These are phyloP conservation scores for Amaranthus hypochondriacus DNA, from an alignment of 148 eudicot species.

Conservation along the genomic window DNA sequence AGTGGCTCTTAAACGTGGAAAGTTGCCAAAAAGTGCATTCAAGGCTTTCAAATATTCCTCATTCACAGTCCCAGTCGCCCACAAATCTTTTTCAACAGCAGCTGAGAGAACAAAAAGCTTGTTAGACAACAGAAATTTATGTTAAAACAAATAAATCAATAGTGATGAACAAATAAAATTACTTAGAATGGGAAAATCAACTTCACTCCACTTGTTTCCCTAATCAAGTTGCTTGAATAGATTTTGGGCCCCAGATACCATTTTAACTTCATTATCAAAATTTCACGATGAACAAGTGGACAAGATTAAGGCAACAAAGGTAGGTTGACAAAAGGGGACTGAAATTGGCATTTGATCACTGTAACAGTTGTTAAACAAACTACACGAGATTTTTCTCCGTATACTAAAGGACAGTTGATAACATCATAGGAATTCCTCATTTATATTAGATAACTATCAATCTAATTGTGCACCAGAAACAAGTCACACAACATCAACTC, in stretches of 20 bases:
- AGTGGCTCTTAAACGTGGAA: slow-evolving; percentile 93
- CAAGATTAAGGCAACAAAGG: too few relatives aligned
- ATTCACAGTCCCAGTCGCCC: slow-evolving; percentile 88
- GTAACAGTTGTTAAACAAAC: too few relatives aligned
- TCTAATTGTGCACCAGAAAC: neutral
- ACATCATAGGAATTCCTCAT: too few relatives aligned
- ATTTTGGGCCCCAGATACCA: too few relatives aligned
- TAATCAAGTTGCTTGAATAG: neutral
- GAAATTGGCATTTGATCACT: too few relatives aligned
- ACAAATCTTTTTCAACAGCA: slow-evolving; percentile 87
- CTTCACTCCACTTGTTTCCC: neutral
- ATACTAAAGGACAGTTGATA: too few relatives aligned
- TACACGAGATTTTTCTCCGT: too few relatives aligned
- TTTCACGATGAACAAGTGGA: too few relatives aligned
- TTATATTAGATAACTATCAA: neutral
- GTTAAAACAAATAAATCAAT: neutral
- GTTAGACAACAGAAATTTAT: slow-evolving; percentile 9
- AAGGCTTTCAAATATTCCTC: slow-evolving; percentile 93
- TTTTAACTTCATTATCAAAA: too few relatives aligned
- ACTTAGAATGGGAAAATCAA: neutral
- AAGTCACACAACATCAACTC: neutral
- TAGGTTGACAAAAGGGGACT: too few relatives aligned
- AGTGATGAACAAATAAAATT: neutral
- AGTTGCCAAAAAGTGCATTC: slow-evolving; percentile 85
- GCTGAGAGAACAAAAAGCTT: slow-evolving; percentile 43